Base-by-base conservation (phyloP, 371 early-diverging fungal genomes). In the Apophysomyces variabilis region DNA sequence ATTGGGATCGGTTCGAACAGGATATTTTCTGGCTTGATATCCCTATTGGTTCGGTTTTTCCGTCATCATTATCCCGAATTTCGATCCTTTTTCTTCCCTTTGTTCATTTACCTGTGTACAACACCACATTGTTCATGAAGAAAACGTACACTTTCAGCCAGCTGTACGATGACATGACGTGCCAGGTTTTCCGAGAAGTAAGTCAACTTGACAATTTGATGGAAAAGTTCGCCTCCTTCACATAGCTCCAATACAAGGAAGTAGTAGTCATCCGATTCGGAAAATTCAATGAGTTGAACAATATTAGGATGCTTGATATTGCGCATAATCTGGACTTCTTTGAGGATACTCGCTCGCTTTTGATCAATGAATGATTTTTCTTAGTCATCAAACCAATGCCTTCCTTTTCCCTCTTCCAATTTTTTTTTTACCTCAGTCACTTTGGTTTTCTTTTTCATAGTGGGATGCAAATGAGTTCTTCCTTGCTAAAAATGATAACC, bases 21-120 rank as follows among this genome's bases (percentile, higher is more conserved):
- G 65, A 95, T 90, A 77, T 99, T 99, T 75, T 99, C 99, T 38
- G 95, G 94, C 79, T 99, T 99, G 70, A 99, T 92, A 73, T 99
- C 99, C 56, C 88, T 41, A 13, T 41, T 41, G 8, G 41, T 13
- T 41, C 38, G 3, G 38, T 32, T 16, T 57, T 26, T 45, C 16
- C 38, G 16, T 5, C 38, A 43, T 50, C 60, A 47, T 61, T 26
- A 26, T 3, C 32, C 32, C 3, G 32, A 26, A 26, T 26, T 26
- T 26, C 3, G 32, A 26, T 26, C 32, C 32, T 3, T 26, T 26
- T 26, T 26, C 32, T 26, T 26, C 3, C 3, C 3, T 61, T 60
- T 61, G 46, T 21, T 12, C 62, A 12, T 38, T 57, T 70, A 76
- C 81, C 96, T 89, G 69, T 97, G 98, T 5, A 95, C 94, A 36